Evolutionary conservation across 2,329 filamentous ascomycete genomes (phyloP), one percentile per base, ranked within the genome.

Genomic region (Bimuria novae-zelandiae): DNA sequence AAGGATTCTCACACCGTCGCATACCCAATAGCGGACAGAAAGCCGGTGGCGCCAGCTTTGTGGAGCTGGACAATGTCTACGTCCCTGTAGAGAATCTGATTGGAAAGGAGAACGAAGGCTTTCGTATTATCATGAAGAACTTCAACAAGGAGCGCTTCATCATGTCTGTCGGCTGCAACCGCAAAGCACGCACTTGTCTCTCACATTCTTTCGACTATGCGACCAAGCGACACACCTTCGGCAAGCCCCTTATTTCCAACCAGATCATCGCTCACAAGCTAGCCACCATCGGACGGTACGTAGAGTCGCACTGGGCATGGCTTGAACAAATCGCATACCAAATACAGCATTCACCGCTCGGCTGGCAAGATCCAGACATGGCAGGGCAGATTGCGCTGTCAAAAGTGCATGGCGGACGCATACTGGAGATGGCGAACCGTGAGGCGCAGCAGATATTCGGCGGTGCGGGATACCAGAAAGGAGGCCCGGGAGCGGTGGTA

Each of bases 391-490:
- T 76, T 54, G 74, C 74, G 4, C 67, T 71, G 55, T 73, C 71
- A 14, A 83, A 83, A 59, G 77, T 83, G 0, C 77, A 79, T 37
- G 79, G 79, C 0, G 80, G 79, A 0, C 73, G 76, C 11, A 74
- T 81, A 10, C 53, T 83, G 5, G 81, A 83, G 64, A 71, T 76
- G 61, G 80, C 78, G 1, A 78, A 77, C 22, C 70, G 81, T 1
- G 81, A 83, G 63, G 78, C 80, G 0, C 81, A 82, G 65, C 81
- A 84, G 61, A 75, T 83, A 3, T 77, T 83, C 59, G 81, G 81
- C 6, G 81, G 81, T 0, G 73, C 77, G 1, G 81, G 80, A 1
- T 83, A 82, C 53, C 77, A 80, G 41, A 78, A 75, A 33, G 78
- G 78, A 0, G 78, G 79, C 0, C 73, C 74, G 1, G 80, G 80